phyloP scores from a whole-genome alignment of 495 filamentous ascomycete species.

The Hypoxylon trugodes region DNA sequence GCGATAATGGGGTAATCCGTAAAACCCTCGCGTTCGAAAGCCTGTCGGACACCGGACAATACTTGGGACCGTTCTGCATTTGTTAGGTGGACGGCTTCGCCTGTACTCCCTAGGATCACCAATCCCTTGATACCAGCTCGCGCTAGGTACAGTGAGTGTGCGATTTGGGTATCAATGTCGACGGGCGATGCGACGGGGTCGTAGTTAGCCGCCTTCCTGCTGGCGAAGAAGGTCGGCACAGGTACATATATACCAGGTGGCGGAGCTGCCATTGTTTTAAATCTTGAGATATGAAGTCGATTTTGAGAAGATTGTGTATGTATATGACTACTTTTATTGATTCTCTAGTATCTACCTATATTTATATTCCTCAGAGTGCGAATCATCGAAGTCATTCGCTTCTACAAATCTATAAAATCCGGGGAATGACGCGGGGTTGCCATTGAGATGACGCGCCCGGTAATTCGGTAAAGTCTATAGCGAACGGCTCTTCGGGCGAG shows the following conservation, averaged over 20 bases:
- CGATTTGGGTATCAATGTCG: constrained; percentile 64
- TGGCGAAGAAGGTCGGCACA: constrained; percentile 54
- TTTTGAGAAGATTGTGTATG: too few relatives aligned
- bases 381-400: background rate
- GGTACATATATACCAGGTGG: constrained; percentile 56
- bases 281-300: background rate
- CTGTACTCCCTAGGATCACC: constrained; percentile 72
- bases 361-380: background rate
- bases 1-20: constrained; percentile 72
- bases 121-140: constrained; percentile 68
- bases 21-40: constrained; percentile 64
- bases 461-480: constrained; percentile 17
- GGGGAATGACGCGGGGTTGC: constrained; percentile 20
- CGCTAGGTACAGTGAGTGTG: constrained; percentile 71
- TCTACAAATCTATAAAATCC: background rate
- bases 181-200: constrained; percentile 40
- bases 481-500: constrained; percentile 27
- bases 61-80: constrained; percentile 65
- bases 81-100: constrained; percentile 73
- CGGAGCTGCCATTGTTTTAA: constrained; percentile 38
- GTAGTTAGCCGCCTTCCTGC: constrained; percentile 38
- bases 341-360: background rate
- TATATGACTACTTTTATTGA: too few relatives aligned
- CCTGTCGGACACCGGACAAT: constrained; percentile 60
- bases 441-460: constrained; percentile 11